phyloP scores from a whole-genome alignment of 2,329 filamentous ascomycete genomes.

The Arthrocladium fulminans region DNA sequence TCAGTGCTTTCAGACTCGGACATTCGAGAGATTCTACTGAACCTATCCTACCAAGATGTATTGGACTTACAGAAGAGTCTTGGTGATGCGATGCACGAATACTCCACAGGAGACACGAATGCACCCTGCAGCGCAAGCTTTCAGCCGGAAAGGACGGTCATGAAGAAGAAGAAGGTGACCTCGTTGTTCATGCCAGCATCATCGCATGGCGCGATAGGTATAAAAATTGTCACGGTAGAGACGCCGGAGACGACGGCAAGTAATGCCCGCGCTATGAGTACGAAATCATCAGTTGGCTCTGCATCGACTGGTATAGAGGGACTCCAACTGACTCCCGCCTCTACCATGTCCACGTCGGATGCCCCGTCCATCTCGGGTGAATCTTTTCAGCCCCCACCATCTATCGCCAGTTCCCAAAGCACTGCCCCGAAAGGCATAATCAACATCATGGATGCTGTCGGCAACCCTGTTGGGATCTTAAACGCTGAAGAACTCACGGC shows the following conservation, averaged over 20 bases:
- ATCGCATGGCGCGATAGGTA: conserved; percentile 50
- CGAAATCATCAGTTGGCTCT: conserved; percentile 28
- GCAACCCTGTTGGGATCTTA: conserved; percentile 53
- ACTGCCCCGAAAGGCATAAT: conserved; percentile 49
- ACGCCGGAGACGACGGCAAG: conserved; percentile 19
- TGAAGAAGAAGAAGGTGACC: conserved; percentile 53
- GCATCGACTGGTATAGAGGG: conserved; percentile 29
- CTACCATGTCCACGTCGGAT: conserved; percentile 18
- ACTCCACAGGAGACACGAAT: conserved; percentile 54
- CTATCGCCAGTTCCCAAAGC: conserved; percentile 28
- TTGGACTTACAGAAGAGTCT: conserved; percentile 49
- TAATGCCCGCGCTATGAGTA: conserved; percentile 9
- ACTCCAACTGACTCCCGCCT: conserved; percentile 29
- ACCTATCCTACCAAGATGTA: conserved; percentile 49
- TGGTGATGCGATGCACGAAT: conserved; percentile 54
- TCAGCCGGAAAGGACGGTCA: conserved; percentile 53
- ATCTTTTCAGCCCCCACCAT: conserved; percentile 23
- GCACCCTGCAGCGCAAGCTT: conserved; percentile 51
- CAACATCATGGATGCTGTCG: conserved; percentile 49
- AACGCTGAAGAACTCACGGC: conserved; percentile 61
- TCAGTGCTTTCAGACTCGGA: conserved; percentile 51
- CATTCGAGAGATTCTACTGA: conserved; percentile 47
- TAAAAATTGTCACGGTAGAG: conserved; percentile 55
- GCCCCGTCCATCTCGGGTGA: conserved; percentile 23
- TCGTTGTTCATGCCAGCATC: conserved; percentile 61